phyloP scores from a whole-genome alignment of 179 eudicot genomes.

The Heliamphora pulchella region DNA sequence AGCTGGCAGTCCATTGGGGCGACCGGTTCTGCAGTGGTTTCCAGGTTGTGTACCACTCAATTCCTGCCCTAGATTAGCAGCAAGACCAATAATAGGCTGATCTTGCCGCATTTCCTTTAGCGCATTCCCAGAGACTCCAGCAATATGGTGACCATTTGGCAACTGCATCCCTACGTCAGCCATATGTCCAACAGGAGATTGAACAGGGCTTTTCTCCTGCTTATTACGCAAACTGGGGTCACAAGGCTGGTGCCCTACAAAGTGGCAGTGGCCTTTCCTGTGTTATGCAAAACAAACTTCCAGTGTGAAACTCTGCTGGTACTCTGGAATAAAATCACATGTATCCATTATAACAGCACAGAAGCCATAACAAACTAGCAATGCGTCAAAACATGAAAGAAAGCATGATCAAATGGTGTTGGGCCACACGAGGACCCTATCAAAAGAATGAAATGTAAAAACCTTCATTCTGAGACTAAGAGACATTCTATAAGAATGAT shows the following conservation, averaged over 20 bases:
- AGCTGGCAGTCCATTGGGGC: slow-evolving; percentile 21
- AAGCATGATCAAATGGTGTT: not conserved
- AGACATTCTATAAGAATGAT: not conserved
- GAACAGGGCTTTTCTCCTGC: slow-evolving; percentile 19
- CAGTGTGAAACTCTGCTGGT: not conserved
- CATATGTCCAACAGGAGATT: slow-evolving; percentile 27
- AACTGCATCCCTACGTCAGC: slow-evolving; percentile 30
- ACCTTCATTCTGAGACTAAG: not conserved
- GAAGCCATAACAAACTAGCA: not conserved
- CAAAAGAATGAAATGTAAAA: not conserved
- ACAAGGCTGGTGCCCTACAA: slow-evolving; percentile 46
- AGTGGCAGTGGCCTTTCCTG: slow-evolving; percentile 80
- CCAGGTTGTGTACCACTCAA: slow-evolving; percentile 20
- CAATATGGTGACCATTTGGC: slow-evolving; percentile 21
- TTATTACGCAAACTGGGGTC: slow-evolving; percentile 18
- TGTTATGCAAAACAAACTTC: not conserved
- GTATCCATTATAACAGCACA: not conserved
- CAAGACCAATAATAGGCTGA: slow-evolving; percentile 21
- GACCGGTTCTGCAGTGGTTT: slow-evolving; percentile 17
- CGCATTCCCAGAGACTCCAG: slow-evolving; percentile 20
- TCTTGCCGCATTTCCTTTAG: slow-evolving; percentile 10
- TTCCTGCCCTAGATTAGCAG: slow-evolving; percentile 24
- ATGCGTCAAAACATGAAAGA: not conserved
- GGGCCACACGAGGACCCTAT: not conserved
- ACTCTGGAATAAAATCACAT: not conserved